Percentiles rank a stretch among this genome's conserved stretches.
These are phyloP conservation scores for Pseudocercospora vitis DNA, from an alignment of 2,329 filamentous ascomycete genomes.

Conservation along the genomic window DNA sequence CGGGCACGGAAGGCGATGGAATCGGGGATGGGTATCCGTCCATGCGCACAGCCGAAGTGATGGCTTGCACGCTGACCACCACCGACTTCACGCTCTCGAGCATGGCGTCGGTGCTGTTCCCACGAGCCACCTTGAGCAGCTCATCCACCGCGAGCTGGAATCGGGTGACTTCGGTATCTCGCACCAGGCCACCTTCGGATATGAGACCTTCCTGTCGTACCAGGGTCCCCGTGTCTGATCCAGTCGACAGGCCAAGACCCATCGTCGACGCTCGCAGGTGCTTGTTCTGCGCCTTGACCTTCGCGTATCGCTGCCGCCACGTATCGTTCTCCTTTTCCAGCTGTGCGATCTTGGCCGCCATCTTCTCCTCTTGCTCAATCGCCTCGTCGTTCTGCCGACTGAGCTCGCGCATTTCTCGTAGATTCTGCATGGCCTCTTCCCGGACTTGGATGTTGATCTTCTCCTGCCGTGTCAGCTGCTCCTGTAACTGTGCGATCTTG, in stretches of 20 bases:
- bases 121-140: conserved; percentile 73
- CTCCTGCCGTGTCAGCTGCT: conserved; percentile 73
- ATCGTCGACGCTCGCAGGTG: conserved; percentile 77
- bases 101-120: conserved; percentile 69
- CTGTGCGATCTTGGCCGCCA: conserved; percentile 71
- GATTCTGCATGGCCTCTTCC: conserved; percentile 75
- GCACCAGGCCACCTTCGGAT: conserved; percentile 72
- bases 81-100: conserved; percentile 86
- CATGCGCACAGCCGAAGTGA: conserved; percentile 70
- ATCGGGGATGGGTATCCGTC: conserved; percentile 36
- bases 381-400: conserved; percentile 76
- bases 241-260: conserved; percentile 62
- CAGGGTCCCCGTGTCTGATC: conserved; percentile 64
- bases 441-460: conserved; percentile 83
- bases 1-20: conserved; percentile 31
- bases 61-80: conserved; percentile 75
- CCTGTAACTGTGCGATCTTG: conserved; percentile 58
- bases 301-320: conserved; percentile 88
- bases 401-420: conserved; percentile 84
- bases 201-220: conserved; percentile 59
- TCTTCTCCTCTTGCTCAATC: conserved; percentile 77
- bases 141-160: conserved; percentile 96
- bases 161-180: conserved; percentile 88
- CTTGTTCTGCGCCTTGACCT: conserved; percentile 81
- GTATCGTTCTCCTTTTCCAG: conserved; percentile 82